Evolutionary conservation across 305 asterid species (phyloP), one percentile per base, ranked within the genome.

Genomic region (Fraxinus albicans): DNA sequence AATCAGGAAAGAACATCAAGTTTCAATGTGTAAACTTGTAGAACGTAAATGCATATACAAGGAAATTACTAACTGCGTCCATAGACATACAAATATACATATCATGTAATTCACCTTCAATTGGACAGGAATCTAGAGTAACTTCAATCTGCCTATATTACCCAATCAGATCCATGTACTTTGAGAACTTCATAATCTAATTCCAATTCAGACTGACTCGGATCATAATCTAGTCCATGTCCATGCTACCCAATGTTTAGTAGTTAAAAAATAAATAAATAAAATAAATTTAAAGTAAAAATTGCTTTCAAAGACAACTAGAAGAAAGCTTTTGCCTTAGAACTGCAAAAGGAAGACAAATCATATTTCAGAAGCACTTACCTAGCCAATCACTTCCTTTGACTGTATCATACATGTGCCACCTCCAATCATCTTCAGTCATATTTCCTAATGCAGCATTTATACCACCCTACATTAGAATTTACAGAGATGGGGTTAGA

Each of bases 381-480:
- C 99, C 99, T 89, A 96, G 88, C 99, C 99, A 96, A 81, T 96
- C 99, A 47, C 98, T 96, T 87, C 99, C 99, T 83, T 96, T 96
- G 38, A 96, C 99, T 23, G 98, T 96, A 81, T 94, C 99, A 87
- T 96, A 96, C 99, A 96, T 94, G 89, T 94, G 98, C 99, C 99
- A 96, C 91, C 99, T 92, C 99, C 99, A 96, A 86, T 96, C 98
- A 89, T 96, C 98, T 89, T 96, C 98, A 0, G 96, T 67, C 99
- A 96, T 96, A 87, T 96, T 96, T 83, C 99, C 98, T 81, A 94
- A 81, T 19, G 99, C 99, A 84, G 99, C 99, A 90, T 96, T 96
- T 86, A 96, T 94, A 44, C 99, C 99, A 50, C 99, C 98, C 99
- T 96, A 88, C 76, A 81, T 40, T 12, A 87, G 78, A 77, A 84